Evolutionary conservation across 305 asterid genomes (phyloP).

Genomic region (Solanum hybrid): DNA sequence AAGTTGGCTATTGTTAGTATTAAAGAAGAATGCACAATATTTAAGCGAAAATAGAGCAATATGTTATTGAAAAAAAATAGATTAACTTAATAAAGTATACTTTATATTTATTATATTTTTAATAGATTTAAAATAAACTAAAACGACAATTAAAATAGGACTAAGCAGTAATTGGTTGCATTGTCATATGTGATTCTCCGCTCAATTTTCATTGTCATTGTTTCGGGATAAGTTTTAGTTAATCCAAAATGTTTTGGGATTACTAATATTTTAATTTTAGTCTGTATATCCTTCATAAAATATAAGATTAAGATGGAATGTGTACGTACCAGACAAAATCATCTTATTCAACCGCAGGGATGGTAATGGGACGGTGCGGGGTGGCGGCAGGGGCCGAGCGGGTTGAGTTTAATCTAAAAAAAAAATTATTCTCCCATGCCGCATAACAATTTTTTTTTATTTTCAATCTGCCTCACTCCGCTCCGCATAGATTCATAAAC

Average conservation of each 20-base stretch:
- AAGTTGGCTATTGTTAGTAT: neutral
- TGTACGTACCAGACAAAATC: neutral
- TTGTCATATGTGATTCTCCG: too few relatives aligned
- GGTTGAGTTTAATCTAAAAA: too few relatives aligned
- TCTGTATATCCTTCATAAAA: too few relatives aligned
- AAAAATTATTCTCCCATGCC: rapidly evolving
- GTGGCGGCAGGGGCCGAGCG: rapidly evolving
- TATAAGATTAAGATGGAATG: neutral
- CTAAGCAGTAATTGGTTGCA: neutral
- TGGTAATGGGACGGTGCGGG: too few relatives aligned
- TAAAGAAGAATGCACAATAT: neutral
- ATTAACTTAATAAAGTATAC: too few relatives aligned
- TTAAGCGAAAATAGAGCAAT: neutral
- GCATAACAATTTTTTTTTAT: too few relatives aligned
- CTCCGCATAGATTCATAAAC: too few relatives aligned
- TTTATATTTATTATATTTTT: too few relatives aligned
- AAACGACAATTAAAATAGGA: neutral
- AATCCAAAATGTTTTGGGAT: neutral
- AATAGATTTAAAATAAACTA: neutral
- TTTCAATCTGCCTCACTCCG: too few relatives aligned
- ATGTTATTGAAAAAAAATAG: neutral
- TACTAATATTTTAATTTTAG: neutral
- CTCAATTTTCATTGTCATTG: neutral
- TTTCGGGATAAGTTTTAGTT: neutral
- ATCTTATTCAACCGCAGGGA: neutral